Conservation (phyloP, 176 grass and related monocot genomes). For the Oryza punctata region DNA sequence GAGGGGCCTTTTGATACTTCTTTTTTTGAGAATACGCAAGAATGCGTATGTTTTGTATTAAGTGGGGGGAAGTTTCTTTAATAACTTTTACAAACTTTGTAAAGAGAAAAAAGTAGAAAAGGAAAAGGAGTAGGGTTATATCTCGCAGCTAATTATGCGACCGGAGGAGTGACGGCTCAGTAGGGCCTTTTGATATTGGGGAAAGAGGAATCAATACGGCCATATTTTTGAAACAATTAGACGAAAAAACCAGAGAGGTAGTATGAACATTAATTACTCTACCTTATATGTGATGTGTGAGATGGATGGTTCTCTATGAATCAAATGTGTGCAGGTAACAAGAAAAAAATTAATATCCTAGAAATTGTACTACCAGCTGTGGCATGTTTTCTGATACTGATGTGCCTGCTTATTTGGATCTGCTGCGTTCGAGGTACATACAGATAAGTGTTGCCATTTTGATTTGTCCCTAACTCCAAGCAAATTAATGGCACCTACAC, state of each 20-base stretch:
- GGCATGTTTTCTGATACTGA: constrained; percentile 17
- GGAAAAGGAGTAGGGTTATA: too few species aligned
- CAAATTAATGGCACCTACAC: constrained; percentile 2
- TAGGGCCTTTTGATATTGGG: not conserved
- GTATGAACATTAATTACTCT: not conserved
- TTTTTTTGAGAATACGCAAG: too few species aligned
- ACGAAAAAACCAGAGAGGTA: not conserved
- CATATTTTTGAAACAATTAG: constrained; percentile 6
- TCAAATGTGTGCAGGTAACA: constrained; percentile 33
- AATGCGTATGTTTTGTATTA: too few species aligned
- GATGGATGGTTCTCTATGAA: not conserved
- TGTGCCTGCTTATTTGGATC: constrained; percentile 35
- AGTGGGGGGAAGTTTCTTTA: too few species aligned
- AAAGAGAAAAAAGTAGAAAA: too few species aligned
- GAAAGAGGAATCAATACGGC: not conserved
- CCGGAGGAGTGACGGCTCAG: too few species aligned
- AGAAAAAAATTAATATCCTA: not conserved
- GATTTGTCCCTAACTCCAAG: not conserved
- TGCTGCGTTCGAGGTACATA: constrained; percentile 29
- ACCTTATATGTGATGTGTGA: not conserved
- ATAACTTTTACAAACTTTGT: too few species aligned
- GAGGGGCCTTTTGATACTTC: not conserved
- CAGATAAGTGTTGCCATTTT: not conserved
- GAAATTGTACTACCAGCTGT: constrained; percentile 23
- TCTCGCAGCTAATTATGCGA: too few species aligned